Evolutionary conservation across 345 rosid species (phyloP), one percentile per base, ranked within the genome.

Genomic region (Lepidium aucheri): DNA sequence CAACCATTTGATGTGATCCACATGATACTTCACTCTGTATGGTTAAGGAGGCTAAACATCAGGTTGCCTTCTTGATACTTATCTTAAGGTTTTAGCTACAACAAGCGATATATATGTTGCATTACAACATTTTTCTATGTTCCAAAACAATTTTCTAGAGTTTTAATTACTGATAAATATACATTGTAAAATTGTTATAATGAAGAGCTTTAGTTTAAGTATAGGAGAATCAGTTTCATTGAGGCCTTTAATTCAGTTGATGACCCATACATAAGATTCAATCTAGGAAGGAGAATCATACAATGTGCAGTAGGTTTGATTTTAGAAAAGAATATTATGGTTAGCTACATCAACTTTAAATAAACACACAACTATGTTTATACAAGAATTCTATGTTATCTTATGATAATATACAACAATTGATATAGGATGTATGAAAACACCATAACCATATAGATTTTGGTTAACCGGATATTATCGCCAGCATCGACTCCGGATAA

Each of bases 21-120:
- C 52, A 83, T 85, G 89, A 67, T 81, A 38, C 83, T 87, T 64
- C 88, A 83, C 34, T 87, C 90, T 0, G 55, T 85, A 12, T 87
- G 88, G 95, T 53, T 87, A 7, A 82, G 86, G 51, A 71, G 88
- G 65, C 81, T 86, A 15, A 84, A 86, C 53, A 41, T 82, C 15
- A 79, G 58, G 65, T 24, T 80, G 69, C 24, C 41, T 54, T 54
- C 75, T 38, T 70, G 56, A 70, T 24, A 34, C 22, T 18, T 13
- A 3, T 9, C 3, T 18, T 20, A 46, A 9, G 33, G n/a, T 18
- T 47, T 47, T 13, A 16, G 15, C 32, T 9, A 3, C 33, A 47
- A 35, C 4, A 22, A 9, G 22, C 13, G 12, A 2, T 0, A 14
- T 0, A 14, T 14, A 11, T 18, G 18, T 45, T 5, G 30, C 66